phyloP scores from a whole-genome alignment of 257 asterid genomes.

The Datura wrightii region DNA sequence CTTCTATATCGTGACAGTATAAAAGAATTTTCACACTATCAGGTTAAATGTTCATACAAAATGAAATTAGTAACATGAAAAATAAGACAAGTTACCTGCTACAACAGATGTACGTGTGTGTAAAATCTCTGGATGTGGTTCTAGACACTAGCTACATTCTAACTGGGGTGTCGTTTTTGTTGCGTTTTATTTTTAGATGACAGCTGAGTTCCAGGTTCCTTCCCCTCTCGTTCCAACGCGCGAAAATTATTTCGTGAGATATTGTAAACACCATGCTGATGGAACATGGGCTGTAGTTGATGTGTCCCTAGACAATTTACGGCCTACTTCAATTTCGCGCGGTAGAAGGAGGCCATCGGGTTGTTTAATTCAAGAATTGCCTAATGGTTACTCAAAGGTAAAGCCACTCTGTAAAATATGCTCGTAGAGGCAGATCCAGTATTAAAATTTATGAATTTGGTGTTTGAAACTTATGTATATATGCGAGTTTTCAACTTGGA shows the following conservation, averaged over 20 bases:
- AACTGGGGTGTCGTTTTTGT: not conserved
- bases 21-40: not conserved
- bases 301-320: constrained; percentile 70
- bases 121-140: not conserved
- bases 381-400: constrained; percentile 87
- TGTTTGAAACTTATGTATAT: not conserved
- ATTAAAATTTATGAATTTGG: not conserved
- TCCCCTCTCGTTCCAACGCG: constrained; percentile 83
- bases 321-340: constrained; percentile 57
- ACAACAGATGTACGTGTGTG: not conserved
- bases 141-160: not conserved
- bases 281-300: constrained; percentile 86
- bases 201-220: constrained; percentile 84
- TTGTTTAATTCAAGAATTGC: constrained; percentile 79
- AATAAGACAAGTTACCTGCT: not conserved
- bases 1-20: not conserved
- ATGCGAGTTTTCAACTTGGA: too few species aligned
- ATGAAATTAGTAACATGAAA: not conserved
- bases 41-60: not conserved
- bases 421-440: not conserved
- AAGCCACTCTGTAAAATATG: not conserved
- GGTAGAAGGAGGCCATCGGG: constrained; percentile 79
- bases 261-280: constrained; percentile 76
- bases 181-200: constrained; percentile 51
- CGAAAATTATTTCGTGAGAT: constrained; percentile 71